These are phyloP conservation scores for Taphrina flavorubra DNA, from an alignment of 1,139 yeast genomes.

Conservation along the genomic window DNA sequence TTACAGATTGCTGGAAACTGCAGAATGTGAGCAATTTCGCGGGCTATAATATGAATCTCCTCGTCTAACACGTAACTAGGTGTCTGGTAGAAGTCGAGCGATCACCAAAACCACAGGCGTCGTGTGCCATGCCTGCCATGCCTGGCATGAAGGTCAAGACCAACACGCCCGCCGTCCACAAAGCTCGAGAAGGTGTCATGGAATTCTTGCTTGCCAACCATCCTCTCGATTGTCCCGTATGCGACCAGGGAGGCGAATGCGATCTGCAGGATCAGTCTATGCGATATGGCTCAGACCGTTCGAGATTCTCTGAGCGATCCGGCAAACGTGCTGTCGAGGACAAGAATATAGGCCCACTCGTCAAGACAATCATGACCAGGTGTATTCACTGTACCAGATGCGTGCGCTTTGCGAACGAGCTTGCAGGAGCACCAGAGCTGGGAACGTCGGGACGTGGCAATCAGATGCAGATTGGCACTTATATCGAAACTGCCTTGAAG, in stretches of 20 bases:
- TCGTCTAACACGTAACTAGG: slow-evolving; percentile 12
- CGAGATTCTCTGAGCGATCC: slow-evolving; percentile 77
- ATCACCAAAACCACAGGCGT: slow-evolving; percentile 88
- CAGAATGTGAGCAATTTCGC: slow-evolving; percentile 61
- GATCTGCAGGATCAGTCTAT: slow-evolving; percentile 87
- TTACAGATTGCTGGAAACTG: slow-evolving; percentile 94
- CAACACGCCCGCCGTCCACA: slow-evolving; percentile 75
- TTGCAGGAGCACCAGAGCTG: slow-evolving; percentile 91
- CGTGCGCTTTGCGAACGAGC: slow-evolving; percentile 86
- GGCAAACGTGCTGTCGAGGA: slow-evolving; percentile 92
- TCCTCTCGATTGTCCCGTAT: slow-evolving; percentile 90
- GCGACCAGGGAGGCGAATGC: slow-evolving; percentile 96
- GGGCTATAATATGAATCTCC: background rate
- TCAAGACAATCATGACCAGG: slow-evolving; percentile 90
- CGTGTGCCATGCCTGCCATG: slow-evolving; percentile 90
- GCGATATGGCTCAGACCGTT: slow-evolving; percentile 85
- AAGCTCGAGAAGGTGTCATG: slow-evolving; percentile 89
- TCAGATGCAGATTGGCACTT: slow-evolving; percentile 90
- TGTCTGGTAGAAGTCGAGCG: slow-evolving; percentile 89
- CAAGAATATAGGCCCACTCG: slow-evolving; percentile 87
- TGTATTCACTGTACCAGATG: slow-evolving; percentile 94
- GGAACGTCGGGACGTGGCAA: slow-evolving; percentile 91
- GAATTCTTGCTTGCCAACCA: slow-evolving; percentile 88
- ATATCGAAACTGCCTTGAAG: slow-evolving; percentile 81
- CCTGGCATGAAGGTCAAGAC: slow-evolving; percentile 89